Evolutionary conservation across 352 stramenopile genomes (phyloP).

Genomic region (Chrysophaeum taylorii): DNA sequence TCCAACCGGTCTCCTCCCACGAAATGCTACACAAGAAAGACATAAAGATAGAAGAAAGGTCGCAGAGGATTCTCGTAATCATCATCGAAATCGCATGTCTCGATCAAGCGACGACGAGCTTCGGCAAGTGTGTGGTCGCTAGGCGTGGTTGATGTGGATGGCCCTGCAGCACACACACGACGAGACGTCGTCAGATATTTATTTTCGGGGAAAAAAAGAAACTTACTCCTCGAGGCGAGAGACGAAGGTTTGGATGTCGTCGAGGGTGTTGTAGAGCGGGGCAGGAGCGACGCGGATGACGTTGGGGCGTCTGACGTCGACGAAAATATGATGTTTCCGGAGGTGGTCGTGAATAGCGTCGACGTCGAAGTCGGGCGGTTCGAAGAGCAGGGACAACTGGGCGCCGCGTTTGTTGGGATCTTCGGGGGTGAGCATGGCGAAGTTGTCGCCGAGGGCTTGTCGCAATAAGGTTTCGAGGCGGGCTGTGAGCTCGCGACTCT

Average conservation of each 20-base stretch:
- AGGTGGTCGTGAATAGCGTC: slow-evolving; percentile 20
- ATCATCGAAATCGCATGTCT: too few species aligned
- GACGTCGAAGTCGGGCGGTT: background rate
- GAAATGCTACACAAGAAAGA: too few species aligned
- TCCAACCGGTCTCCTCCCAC: too few species aligned
- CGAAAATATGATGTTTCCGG: slow-evolving; percentile 24
- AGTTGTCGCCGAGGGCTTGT: background rate
- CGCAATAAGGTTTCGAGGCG: slow-evolving; percentile 35
- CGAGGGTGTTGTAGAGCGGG: slow-evolving; percentile 37
- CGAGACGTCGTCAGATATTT: too few species aligned
- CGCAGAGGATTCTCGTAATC: too few species aligned
- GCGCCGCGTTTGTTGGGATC: slow-evolving; percentile 22
- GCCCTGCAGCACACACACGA: too few species aligned
- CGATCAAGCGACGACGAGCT: too few species aligned
- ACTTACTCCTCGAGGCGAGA: background rate
- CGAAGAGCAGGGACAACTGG: slow-evolving; percentile 36
- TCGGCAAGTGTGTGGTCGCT: too few species aligned
- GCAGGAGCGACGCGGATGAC: slow-evolving; percentile 36
- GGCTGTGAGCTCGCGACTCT: slow-evolving; percentile 32
- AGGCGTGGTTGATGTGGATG: slow-evolving; percentile 30
- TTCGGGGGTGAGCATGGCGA: slow-evolving; percentile 31
- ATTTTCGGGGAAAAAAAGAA: too few species aligned
- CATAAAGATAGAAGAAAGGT: too few species aligned
- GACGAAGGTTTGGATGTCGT: slow-evolving; percentile 35
- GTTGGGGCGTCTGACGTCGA: slow-evolving; percentile 32